These are phyloP conservation scores for Lachancea nothofagi DNA, from an alignment of 805 yeast genomes.

Conservation along the genomic window DNA sequence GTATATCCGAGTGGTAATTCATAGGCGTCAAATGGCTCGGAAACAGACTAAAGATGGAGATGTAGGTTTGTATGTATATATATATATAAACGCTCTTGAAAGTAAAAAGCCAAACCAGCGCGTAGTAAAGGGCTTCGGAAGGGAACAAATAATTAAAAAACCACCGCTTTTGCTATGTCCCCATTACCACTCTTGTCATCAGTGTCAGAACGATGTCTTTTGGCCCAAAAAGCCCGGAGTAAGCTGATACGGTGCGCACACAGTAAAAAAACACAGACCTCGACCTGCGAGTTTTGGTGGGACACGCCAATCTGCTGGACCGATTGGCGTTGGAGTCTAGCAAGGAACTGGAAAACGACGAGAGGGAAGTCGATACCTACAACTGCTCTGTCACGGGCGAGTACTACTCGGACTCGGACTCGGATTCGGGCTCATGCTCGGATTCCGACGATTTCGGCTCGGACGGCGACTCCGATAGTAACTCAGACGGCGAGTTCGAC, in stretches of 20 bases:
- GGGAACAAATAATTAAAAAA: neutral
- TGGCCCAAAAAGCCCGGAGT: slow-evolving; percentile 22
- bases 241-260: slow-evolving; percentile 22
- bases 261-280: slow-evolving; percentile 18
- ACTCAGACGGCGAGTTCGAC: slow-evolving; percentile 1
- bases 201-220: slow-evolving; percentile 10
- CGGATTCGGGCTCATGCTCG: slow-evolving; percentile 8
- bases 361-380: slow-evolving; percentile 11
- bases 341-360: slow-evolving; percentile 13
- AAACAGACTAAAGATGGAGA: neutral
- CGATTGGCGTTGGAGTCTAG: slow-evolving; percentile 18
- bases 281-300: slow-evolving; percentile 28
- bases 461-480: slow-evolving; percentile 1
- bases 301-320: slow-evolving; percentile 33
- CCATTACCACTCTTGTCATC: slow-evolving; percentile 3
- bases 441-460: neutral
- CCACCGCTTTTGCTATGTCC: neutral
- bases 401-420: slow-evolving; percentile 7
- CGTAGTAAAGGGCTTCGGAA: too few species aligned
- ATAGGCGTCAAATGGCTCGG: slow-evolving; percentile 2
- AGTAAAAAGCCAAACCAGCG: too few species aligned
- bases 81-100: too few species aligned
- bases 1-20: too few species aligned
- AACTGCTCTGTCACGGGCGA: slow-evolving; percentile 7
- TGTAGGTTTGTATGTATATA: too few species aligned